Base-by-base conservation (phyloP, 352 stramenopile species). In the Phytopythium mirpurense region DNA sequence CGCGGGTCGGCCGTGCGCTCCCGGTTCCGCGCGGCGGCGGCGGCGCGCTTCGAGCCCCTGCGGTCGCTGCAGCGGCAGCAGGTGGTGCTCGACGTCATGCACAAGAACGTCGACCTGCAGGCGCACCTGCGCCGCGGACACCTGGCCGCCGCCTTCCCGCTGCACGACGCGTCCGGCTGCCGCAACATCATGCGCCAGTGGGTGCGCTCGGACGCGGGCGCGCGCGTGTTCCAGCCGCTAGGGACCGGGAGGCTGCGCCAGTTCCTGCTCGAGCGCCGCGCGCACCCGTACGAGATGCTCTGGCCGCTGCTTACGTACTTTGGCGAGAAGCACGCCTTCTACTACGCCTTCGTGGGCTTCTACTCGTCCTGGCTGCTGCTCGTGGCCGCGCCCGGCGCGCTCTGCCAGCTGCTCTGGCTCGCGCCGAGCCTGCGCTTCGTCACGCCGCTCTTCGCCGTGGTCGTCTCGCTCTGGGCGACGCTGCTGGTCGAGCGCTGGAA, bases 401-500 rank as follows among this genome's bases (percentile, higher is more conserved):
- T 74, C 16, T 86, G 74, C 53, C 74, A 88, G 27, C 35, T 86
- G 23, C 58, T 84, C 0, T 77, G 62, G 67, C 63, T 75, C 1
- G 43, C 29, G 29, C 29, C 29, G 29, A 46, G 57, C 21, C 41
- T 68, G 1, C 59, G 40, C 24, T 86, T 68, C 48, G 52, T 78
- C 4, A 59, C 74, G 16, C 76, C 70, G 31, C 49, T 87, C 3
- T 86, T 88, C 37, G 74, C 74, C 0, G 65, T 96, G 35, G 68
- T 93, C 21, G 84, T 96, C 24, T 80, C 73, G 36, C 74, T 96
- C 48, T 96, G 86, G 87, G 81, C 80, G 5, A 91, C 90, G 40
- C 54, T 93, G 5, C 58, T 97, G 48, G 73, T 96, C 8, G 87
- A 97, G 66, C 79, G 77, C 16, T 97, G 88, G 88, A 96, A 96